These are phyloP conservation scores for Naganishia cerealis DNA, from an alignment of 1,284 basidiomycete genomes.

Conservation along the genomic window DNA sequence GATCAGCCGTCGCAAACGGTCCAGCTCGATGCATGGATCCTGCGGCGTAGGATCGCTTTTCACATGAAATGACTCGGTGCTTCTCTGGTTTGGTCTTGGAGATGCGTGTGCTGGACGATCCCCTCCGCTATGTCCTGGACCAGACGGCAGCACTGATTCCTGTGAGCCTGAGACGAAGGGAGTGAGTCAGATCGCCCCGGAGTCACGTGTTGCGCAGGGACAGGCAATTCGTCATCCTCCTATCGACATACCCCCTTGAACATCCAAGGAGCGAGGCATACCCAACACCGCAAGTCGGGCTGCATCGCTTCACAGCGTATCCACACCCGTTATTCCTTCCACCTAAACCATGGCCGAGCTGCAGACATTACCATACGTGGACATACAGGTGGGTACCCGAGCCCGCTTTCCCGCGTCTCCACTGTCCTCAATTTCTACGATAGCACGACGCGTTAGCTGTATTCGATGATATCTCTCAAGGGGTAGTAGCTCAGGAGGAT, in stretches of 20 bases:
- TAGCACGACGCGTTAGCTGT: constrained; percentile 52
- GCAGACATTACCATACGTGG: constrained; percentile 45
- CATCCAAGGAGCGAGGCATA: too few relatives aligned
- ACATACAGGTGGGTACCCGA: constrained; percentile 48
- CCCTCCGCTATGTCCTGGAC: not conserved
- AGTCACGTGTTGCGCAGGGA: not conserved
- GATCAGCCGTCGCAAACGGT: not conserved
- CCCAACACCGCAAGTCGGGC: too few relatives aligned
- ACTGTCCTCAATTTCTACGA: not conserved
- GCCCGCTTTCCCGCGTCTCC: not conserved
- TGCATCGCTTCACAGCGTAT: not conserved
- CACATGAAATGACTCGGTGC: not conserved
- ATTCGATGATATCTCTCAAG: constrained; percentile 53
- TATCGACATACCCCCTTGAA: too few relatives aligned
- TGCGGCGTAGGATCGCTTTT: too few relatives aligned
- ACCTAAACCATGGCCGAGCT: constrained; percentile 29
- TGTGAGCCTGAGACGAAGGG: too few relatives aligned
- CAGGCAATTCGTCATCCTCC: not conserved
- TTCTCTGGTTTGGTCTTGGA: not conserved
- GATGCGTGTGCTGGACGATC: not conserved
- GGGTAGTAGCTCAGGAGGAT: constrained; percentile 45
- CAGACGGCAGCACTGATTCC: too few relatives aligned
- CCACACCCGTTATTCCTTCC: not conserved
- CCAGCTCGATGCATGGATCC: constrained; percentile 6
- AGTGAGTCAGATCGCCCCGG: too few relatives aligned